Evolutionary conservation across 768 basidiomycete genomes (phyloP), one percentile per base, ranked within the genome.

Genomic region (Hygrophorus pudorinus): DNA sequence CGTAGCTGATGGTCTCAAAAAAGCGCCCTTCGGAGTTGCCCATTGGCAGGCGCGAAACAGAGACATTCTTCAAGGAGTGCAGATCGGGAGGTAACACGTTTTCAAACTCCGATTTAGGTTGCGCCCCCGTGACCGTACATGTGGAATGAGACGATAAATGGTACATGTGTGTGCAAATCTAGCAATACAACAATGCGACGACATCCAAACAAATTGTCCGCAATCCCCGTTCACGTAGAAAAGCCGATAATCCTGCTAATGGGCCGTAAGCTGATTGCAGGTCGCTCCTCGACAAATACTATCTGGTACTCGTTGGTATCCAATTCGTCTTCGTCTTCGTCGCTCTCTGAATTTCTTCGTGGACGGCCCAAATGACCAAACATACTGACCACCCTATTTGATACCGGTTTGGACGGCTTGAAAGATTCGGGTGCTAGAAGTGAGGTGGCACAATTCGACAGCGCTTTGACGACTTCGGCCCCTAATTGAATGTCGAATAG

Each of bases 401-500:
- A 24, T 9, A 24, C 8, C 12, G 16, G 21, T 8, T 42, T 38
- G 2, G 20, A 67, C 34, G 62, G 65, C 17, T 66, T 68, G 46
- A 66, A 59, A 4, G 59, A 58, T 1, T 60, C 56, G 4, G 59
- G 65, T 11, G 72, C 72, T 47, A 70, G 71, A 36, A 86, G 65
- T 8, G 66, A 59, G 33, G 66, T 60, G 1, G 73, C 73, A 35
- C 70, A 74, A 21, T 75, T 75, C 14, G 64, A 64, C 27, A 91
- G 65, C 17, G 68, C 65, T 41, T 64, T 65, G 33, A 82, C 73
- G 30, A 81, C 63, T 33, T 79, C 73, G 31, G 68, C 66, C 51
- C 86, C 77, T 41, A 96, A 63, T 32, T 85, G 81, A 42, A 93
- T 65, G 54, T 83, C 85, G 70, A 99, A 99, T 5, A 97, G 70